These are phyloP conservation scores for Flaveria brownii DNA, from an alignment of 129 eudicot genomes.

Conservation along the genomic window DNA sequence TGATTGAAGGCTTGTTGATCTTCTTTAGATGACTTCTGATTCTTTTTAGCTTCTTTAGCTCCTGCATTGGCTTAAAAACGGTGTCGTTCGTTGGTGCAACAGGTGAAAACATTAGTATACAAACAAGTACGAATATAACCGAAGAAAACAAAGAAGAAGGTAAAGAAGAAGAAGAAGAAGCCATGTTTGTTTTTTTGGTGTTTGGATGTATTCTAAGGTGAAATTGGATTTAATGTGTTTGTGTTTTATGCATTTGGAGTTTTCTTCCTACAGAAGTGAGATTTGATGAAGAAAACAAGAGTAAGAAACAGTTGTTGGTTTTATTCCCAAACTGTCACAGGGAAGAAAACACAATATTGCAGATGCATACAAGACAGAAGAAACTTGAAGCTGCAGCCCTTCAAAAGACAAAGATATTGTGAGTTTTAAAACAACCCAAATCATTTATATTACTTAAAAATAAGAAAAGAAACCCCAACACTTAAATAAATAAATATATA, in stretches of 20 bases:
- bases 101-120: constrained; percentile 39
- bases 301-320: constrained; percentile 38
- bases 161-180: constrained; percentile 34
- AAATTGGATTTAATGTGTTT: constrained; percentile 26
- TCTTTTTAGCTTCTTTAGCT: constrained; percentile 67
- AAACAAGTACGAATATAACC: constrained; percentile 51
- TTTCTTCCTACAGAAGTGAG: constrained; percentile 38
- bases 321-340: constrained; percentile 69
- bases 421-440: constrained; percentile 24
- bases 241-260: constrained; percentile 62
- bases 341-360: constrained; percentile 31
- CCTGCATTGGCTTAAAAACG: constrained; percentile 52
- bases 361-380: constrained; percentile 49
- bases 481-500: not conserved
- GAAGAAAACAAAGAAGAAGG: constrained; percentile 35
- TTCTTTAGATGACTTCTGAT: constrained; percentile 64
- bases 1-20: constrained; percentile 84
- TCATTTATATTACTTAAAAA: constrained; percentile 11
- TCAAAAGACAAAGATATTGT: constrained; percentile 30
- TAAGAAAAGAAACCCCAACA: not conserved
- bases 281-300: constrained; percentile 40
- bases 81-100: constrained; percentile 58
- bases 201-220: constrained; percentile 46
- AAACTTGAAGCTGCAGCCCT: constrained; percentile 27
- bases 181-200: constrained; percentile 42